Percentiles rank a stretch among this genome's conserved stretches.
phyloP scores from a whole-genome alignment of 768 basidiomycete genomes.

The Suillus alpinus region DNA sequence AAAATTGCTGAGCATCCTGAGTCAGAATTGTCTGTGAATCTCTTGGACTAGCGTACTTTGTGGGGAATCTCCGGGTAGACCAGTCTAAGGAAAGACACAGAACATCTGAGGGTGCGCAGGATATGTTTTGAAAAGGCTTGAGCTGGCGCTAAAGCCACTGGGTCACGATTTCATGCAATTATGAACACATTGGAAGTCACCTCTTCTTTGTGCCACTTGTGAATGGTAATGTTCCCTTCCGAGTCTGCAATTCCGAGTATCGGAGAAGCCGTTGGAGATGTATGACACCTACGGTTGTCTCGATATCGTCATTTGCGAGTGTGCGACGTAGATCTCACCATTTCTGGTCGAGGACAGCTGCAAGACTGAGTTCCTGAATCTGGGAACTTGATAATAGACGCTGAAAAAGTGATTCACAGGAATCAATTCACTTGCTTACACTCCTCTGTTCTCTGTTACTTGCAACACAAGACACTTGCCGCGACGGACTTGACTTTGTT shows the following conservation, averaged over 20 bases:
- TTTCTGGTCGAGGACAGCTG: constrained; percentile 92
- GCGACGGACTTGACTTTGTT: constrained; percentile 40
- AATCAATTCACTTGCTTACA: constrained; percentile 31
- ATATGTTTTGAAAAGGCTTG: constrained; percentile 38
- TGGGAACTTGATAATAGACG: constrained; percentile 39
- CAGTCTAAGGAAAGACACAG: constrained; percentile 94
- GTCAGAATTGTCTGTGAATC: neutral
- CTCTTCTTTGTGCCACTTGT: constrained; percentile 50
- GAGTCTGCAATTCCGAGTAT: constrained; percentile 80
- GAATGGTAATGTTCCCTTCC: constrained; percentile 71
- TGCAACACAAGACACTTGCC: constrained; percentile 77
- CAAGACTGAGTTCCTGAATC: constrained; percentile 65
- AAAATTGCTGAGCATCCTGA: constrained; percentile 34
- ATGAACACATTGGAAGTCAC: constrained; percentile 28
- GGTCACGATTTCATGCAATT: constrained; percentile 1
- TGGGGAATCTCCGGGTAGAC: constrained; percentile 65
- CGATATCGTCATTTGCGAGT: neutral
- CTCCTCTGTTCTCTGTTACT: constrained; percentile 31
- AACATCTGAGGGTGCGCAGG: constrained; percentile 49
- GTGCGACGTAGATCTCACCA: constrained; percentile 53
- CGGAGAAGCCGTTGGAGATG: constrained; percentile 37
- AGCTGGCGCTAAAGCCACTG: constrained; percentile 38
- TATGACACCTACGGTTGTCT: constrained; percentile 54
- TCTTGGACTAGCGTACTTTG: constrained; percentile 36
- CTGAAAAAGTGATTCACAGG: neutral